phyloP scores from a whole-genome alignment of 345 rosid species.

The Pugionium dolabratum region DNA sequence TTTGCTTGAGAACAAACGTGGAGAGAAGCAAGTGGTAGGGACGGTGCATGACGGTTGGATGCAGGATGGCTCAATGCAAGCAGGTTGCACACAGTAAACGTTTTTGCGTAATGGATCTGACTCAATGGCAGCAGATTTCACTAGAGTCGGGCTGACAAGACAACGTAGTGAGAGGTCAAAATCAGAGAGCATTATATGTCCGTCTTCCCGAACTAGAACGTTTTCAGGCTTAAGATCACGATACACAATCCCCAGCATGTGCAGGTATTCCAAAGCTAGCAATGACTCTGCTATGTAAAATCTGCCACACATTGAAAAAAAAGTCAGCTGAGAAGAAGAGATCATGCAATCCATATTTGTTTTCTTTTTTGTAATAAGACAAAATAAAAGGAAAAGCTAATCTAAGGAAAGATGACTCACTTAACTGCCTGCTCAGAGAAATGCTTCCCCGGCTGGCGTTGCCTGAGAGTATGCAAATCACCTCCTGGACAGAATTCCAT shows the following conservation, averaged over 20 bases:
- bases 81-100: constrained; percentile 75
- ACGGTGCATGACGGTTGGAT: constrained; percentile 82
- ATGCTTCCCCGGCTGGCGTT: constrained; percentile 88
- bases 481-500: constrained; percentile 98
- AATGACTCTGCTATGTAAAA: constrained; percentile 76
- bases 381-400: background rate
- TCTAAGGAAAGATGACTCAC: constrained; percentile 49
- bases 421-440: constrained; percentile 89
- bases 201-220: constrained; percentile 71
- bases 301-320: constrained; percentile 43
- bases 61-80: constrained; percentile 83
- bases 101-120: constrained; percentile 72
- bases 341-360: background rate
- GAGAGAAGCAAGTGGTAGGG: constrained; percentile 86
- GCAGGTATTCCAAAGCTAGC: constrained; percentile 70
- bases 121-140: constrained; percentile 58
- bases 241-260: constrained; percentile 76
- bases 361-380: background rate
- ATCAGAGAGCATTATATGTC: constrained; percentile 84
- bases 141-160: constrained; percentile 77
- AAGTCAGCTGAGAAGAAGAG: background rate
- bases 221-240: constrained; percentile 85
- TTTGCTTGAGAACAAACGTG: constrained; percentile 83
- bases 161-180: constrained; percentile 87
- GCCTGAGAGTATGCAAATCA: constrained; percentile 87